These are phyloP conservation scores for Acephala macrosclerotiorum DNA, from an alignment of 2,329 filamentous ascomycete species.

Conservation along the genomic window DNA sequence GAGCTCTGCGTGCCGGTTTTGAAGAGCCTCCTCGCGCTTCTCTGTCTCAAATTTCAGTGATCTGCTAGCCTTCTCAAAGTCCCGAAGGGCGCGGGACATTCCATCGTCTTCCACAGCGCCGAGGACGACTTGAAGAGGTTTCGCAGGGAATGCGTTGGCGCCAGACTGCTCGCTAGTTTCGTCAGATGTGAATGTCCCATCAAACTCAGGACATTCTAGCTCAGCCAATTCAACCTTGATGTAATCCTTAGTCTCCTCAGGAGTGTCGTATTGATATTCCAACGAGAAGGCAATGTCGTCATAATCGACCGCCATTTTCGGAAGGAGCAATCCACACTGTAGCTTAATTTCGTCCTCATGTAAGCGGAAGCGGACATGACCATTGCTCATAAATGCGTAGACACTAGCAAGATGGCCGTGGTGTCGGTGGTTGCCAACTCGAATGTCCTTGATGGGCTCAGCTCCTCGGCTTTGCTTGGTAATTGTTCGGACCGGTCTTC, in stretches of 20 bases:
- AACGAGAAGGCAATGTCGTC: not conserved
- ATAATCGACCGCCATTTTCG: not conserved
- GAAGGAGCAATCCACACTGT: not conserved
- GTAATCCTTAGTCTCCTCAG: not conserved
- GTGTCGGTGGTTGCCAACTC: not conserved
- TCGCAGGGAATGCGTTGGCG: too few species aligned
- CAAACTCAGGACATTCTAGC: not conserved
- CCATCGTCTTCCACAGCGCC: not conserved
- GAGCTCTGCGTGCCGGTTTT: not conserved
- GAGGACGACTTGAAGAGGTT: not conserved
- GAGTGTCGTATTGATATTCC: not conserved
- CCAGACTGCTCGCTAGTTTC: not conserved
- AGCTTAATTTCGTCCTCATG: not conserved
- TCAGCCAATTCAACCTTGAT: not conserved
- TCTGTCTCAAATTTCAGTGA: not conserved
- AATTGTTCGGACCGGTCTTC: not conserved
- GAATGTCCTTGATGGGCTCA: not conserved
- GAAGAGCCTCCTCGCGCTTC: not conserved
- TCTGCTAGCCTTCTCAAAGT: not conserved
- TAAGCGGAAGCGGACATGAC: not conserved
- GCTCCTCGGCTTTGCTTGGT: not conserved
- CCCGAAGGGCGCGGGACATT: not conserved
- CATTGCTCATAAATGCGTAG: not conserved
- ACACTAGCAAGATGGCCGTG: not conserved
- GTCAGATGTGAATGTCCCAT: not conserved